Evolutionary conservation across 1,284 basidiomycete genomes (phyloP).

Genomic region (Bjerkandera adusta): DNA sequence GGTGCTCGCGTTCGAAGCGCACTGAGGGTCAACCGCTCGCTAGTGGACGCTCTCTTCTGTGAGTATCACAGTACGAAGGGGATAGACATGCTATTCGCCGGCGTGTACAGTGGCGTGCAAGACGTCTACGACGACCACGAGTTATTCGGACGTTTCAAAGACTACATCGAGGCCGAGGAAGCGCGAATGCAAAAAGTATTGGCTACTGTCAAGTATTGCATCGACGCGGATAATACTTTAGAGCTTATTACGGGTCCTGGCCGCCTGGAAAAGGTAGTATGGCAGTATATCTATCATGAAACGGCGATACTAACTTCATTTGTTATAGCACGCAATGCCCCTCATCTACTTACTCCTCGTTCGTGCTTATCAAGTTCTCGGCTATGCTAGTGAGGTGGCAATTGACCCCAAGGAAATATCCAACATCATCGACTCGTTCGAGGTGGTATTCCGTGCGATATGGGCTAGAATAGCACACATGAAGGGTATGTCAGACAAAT

Average conservation of each 20-base stretch:
- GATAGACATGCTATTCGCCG: constrained; percentile 1
- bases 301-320: background rate
- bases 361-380: constrained; percentile 8
- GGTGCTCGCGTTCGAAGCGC: background rate
- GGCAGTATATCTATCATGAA: too few relatives aligned
- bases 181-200: constrained; percentile 17
- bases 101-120: background rate
- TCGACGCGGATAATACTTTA: constrained; percentile 25
- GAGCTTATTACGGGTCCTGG: constrained; percentile 17
- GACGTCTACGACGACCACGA: background rate
- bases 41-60: constrained; percentile 1
- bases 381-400: background rate
- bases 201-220: constrained; percentile 18
- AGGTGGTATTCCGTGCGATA: background rate
- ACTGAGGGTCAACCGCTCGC: constrained; percentile 1
- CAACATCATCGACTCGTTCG: constrained; percentile 1
- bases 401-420: constrained; percentile 10
- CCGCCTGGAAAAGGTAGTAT: constrained; percentile 22
- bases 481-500: background rate
- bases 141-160: constrained; percentile 18
- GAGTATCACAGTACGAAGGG: background rate
- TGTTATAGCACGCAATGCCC: constrained; percentile 12
- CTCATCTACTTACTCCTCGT: constrained; percentile 13
- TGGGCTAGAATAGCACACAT: background rate
- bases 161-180: constrained; percentile 22